Base-by-base conservation (phyloP, 768 basidiomycete genomes). In the Lentinula guzmanii region DNA sequence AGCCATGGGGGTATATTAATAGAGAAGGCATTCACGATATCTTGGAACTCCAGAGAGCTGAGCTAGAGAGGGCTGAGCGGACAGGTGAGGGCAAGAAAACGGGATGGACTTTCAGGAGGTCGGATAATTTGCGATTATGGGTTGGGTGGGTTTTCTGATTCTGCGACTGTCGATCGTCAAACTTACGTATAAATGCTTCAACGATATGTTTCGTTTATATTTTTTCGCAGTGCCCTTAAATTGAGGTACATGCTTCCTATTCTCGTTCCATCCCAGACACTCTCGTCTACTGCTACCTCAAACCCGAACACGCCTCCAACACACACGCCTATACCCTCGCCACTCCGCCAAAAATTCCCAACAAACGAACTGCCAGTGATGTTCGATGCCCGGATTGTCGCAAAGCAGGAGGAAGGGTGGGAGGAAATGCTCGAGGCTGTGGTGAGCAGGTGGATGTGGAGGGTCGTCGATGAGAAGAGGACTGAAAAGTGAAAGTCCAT, bases 1-100 rank as follows among this genome's bases (percentile, higher is more conserved):
- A 89, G 65, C 91, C 91, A 0, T 96, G 93, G 92, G 94, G 93
- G 0, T 95, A 87, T 72, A 88, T 95, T 61, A 89, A 82, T 63
- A 74, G 79, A 48, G 85, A 89, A 61, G 83, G 85, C 2, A 85
- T 96, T 16, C 94, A 95, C 67, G 91, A 93, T 67, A 86, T 95
- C 51, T 71, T 86, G 18, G 77, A 81, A 2, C 81, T 92, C 15
- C 90, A 91, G 69, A 75, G 73, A 58, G 78, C 79, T 0, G 76
- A 76, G 6, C 70, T 73, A 11, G 72, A 70, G 21, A 67, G 65
- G 0, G 68, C 65, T 28, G 75, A 69, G 3, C 76, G 78, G 46
- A 72, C 67, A 11, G 68, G 69, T 18, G 70, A 70, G 7, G 69
- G 60, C 28, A 80, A 81, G 62, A 84, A 79, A 73, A 81, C 78